Evolutionary conservation across 257 asterid genomes (phyloP).

Genomic region (Solanum medicagineum): DNA sequence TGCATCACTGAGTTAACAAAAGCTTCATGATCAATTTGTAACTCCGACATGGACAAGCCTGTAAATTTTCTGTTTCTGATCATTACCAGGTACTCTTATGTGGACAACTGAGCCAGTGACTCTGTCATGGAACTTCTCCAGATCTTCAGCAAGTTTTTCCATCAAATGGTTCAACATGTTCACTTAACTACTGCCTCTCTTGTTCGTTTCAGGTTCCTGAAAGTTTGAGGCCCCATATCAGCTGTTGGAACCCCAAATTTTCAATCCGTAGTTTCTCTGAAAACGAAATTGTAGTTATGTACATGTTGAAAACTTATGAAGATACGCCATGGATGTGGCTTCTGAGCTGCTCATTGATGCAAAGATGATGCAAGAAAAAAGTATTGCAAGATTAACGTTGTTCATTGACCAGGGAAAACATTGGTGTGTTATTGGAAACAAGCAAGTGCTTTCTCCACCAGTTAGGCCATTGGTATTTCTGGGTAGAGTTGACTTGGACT

Average conservation of each 20-base stretch:
- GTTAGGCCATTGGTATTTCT: too few relatives aligned
- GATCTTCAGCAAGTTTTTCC: constrained; percentile 59
- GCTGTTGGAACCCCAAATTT: constrained; percentile 16
- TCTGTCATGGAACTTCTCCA: constrained; percentile 45
- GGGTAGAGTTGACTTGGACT: too few relatives aligned
- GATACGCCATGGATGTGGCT: too few relatives aligned
- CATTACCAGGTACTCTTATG: constrained; percentile 56
- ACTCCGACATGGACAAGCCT: constrained; percentile 97
- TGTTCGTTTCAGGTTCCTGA: constrained; percentile 47
- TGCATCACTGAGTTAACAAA: not conserved
- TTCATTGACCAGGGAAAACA: too few relatives aligned
- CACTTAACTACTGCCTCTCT: not conserved
- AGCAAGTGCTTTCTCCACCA: too few relatives aligned
- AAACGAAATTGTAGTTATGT: too few relatives aligned
- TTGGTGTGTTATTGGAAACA: too few relatives aligned
- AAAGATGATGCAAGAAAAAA: too few relatives aligned
- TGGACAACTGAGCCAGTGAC: constrained; percentile 76
- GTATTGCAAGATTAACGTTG: too few relatives aligned
- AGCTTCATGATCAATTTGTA: constrained; percentile 13
- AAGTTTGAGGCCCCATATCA: constrained; percentile 23
- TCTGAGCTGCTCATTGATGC: too few relatives aligned
- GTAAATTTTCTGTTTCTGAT: constrained; percentile 65
- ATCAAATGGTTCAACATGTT: not conserved
- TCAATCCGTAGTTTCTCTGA: not conserved
- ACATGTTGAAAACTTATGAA: too few relatives aligned